Conservation (phyloP, 495 filamentous ascomycete genomes). For the Podospora appendiculata region DNA sequence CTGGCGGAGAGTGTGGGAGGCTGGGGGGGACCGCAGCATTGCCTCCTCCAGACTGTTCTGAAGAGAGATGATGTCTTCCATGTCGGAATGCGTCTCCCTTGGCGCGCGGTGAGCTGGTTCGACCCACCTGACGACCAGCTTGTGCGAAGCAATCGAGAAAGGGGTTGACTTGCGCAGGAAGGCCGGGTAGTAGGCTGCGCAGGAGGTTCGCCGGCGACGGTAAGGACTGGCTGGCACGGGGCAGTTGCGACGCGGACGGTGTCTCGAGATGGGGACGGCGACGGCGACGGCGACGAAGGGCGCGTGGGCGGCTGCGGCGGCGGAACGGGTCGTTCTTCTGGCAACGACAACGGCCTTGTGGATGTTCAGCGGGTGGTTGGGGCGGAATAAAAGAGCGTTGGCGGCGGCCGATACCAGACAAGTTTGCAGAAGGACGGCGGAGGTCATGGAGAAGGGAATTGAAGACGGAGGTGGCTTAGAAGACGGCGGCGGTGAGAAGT, state of each 20-base stretch:
- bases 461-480: conserved; percentile 10
- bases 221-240: conserved; percentile 14
- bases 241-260: conserved; percentile 14
- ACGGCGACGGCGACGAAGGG: not conserved
- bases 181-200: conserved; percentile 11
- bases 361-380: conserved; percentile 21
- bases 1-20: not conserved
- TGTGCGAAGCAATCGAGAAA: conserved; percentile 8
- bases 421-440: conserved; percentile 20
- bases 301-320: conserved; percentile 1
- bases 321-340: conserved; percentile 20
- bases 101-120: conserved; percentile 4
- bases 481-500: conserved; percentile 17
- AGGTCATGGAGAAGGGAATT: conserved; percentile 25
- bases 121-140: not conserved
- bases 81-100: conserved; percentile 2
- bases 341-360: conserved; percentile 27
- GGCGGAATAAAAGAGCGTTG: conserved; percentile 28
- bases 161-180: conserved; percentile 16
- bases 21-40: conserved; percentile 12
- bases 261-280: conserved; percentile 9
- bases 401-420: conserved; percentile 27
- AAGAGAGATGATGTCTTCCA: conserved; percentile 21
- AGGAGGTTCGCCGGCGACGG: conserved; percentile 17
- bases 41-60: conserved; percentile 20